A percentile compares a stretch with the other conserved stretches of the same genome.
phyloP scores from a whole-genome alignment of 148 eudicot species.

The Simmondsia chinensis region DNA sequence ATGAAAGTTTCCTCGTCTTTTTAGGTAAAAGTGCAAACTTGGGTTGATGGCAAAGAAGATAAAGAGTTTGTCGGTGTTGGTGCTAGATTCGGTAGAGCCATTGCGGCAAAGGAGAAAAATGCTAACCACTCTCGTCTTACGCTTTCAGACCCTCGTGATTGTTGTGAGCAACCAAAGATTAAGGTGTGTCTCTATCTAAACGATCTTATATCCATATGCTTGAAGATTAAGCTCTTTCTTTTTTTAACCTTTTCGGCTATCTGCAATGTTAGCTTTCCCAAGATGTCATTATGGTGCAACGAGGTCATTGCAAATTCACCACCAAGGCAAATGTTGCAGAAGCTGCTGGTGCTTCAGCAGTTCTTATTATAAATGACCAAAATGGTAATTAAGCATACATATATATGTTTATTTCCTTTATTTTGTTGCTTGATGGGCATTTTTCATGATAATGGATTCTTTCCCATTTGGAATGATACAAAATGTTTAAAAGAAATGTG shows the following conservation, averaged over 20 bases:
- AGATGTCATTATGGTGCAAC: conserved; percentile 71
- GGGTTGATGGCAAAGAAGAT: conserved; percentile 63
- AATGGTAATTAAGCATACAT: conserved; percentile 63
- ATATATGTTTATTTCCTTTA: too few species aligned
- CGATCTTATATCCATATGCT: neutral
- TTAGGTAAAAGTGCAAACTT: conserved; percentile 90
- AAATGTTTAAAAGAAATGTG: neutral
- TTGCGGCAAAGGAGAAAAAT: conserved; percentile 69
- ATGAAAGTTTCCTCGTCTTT: conserved; percentile 5
- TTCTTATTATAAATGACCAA: conserved; percentile 68
- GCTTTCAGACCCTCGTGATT: conserved; percentile 67
- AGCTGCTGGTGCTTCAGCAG: conserved; percentile 89
- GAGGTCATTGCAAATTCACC: conserved; percentile 85
- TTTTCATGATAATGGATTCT: too few species aligned
- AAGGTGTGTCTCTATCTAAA: conserved; percentile 44
- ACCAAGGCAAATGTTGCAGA: conserved; percentile 75
- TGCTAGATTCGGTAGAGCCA: conserved; percentile 71
- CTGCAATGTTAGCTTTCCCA: conserved; percentile 47
- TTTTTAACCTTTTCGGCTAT: neutral
- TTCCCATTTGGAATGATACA: too few species aligned
- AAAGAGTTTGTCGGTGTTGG: conserved; percentile 78
- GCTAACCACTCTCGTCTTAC: conserved; percentile 46
- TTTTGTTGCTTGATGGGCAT: too few species aligned
- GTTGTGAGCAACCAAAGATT: conserved; percentile 59
- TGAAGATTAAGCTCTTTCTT: neutral